Conservation (phyloP, 2,329 filamentous ascomycete species). For the Simplicillium aogashimaense region DNA sequence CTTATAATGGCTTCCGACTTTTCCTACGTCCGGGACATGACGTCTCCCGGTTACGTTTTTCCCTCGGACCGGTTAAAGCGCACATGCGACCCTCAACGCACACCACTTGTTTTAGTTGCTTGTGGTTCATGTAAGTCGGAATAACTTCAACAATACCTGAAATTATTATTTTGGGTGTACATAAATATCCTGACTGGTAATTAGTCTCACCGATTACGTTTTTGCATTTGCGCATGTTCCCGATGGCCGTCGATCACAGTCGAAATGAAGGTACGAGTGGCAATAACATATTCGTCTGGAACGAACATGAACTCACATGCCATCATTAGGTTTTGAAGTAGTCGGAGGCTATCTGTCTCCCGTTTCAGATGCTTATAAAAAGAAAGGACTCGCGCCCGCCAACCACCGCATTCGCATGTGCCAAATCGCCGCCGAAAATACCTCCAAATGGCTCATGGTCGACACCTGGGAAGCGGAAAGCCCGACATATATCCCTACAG, state of each 20-base stretch:
- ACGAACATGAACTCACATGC: neutral
- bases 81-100: slow-evolving; percentile 41
- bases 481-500: slow-evolving; percentile 77
- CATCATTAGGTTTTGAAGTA: slow-evolving; percentile 19
- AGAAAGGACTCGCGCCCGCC: slow-evolving; percentile 26
- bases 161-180: neutral
- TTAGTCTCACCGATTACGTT: slow-evolving; percentile 63
- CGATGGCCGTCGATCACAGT: slow-evolving; percentile 71
- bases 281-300: neutral
- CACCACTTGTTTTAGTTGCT: slow-evolving; percentile 57
- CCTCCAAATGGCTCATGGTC: slow-evolving; percentile 69
- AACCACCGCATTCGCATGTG: slow-evolving; percentile 59
- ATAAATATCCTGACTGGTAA: neutral
- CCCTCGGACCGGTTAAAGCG: slow-evolving; percentile 49
- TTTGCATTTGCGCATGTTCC: slow-evolving; percentile 77
- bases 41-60: slow-evolving; percentile 42
- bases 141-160: neutral
- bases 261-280: neutral
- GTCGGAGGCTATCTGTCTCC: slow-evolving; percentile 12
- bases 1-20: slow-evolving; percentile 13
- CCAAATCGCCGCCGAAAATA: slow-evolving; percentile 64
- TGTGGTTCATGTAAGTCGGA: slow-evolving; percentile 48
- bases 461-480: slow-evolving; percentile 82
- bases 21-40: slow-evolving; percentile 22
- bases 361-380: slow-evolving; percentile 25